Evolutionary conservation across 1,139 yeast species (phyloP).

Genomic region (Debaryomycetaceae sp.): DNA sequence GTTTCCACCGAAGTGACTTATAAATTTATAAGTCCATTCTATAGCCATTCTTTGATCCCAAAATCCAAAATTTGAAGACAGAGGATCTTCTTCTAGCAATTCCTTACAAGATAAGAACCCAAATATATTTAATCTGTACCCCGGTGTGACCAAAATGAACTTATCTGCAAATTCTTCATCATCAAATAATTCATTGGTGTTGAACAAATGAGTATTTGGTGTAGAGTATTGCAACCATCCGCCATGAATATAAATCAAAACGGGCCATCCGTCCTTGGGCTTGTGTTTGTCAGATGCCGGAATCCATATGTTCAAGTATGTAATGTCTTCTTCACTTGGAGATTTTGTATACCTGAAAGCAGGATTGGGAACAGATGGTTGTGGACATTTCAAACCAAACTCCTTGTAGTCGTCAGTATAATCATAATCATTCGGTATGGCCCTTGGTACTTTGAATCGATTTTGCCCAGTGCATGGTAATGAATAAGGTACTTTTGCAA

Average conservation of each 20-base stretch:
- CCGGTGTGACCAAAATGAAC: constrained; percentile 35
- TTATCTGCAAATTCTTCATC: no score
- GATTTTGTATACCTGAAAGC: background rate
- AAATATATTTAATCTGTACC: constrained; percentile 36
- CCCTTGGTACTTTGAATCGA: constrained; percentile 23
- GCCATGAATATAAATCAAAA: constrained; percentile 36
- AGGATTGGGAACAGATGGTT: constrained; percentile 19
- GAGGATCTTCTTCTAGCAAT: constrained; percentile 11
- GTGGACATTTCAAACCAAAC: constrained; percentile 29
- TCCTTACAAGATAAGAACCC: constrained; percentile 33
- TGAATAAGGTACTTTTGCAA: constrained; percentile 3
- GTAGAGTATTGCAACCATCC: constrained; percentile 38
- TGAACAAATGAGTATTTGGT: constrained; percentile 16
- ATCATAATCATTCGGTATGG: constrained; percentile 25
- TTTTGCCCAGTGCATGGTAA: no score
- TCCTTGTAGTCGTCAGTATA: constrained; percentile 26
- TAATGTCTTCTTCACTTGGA: constrained; percentile 5
- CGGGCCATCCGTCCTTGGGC: constrained; percentile 27
- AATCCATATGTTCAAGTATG: constrained; percentile 36
- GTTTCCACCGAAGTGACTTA: constrained; percentile 25
- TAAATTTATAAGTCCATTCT: constrained; percentile 34
- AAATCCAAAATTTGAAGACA: constrained; percentile 29
- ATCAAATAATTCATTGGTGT: constrained; percentile 9
- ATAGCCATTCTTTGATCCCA: constrained; percentile 39
- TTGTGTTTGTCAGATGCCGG: constrained; percentile 18